Base-by-base conservation (phyloP, 805 yeast genomes). In the Metschnikowia arizonensis region DNA sequence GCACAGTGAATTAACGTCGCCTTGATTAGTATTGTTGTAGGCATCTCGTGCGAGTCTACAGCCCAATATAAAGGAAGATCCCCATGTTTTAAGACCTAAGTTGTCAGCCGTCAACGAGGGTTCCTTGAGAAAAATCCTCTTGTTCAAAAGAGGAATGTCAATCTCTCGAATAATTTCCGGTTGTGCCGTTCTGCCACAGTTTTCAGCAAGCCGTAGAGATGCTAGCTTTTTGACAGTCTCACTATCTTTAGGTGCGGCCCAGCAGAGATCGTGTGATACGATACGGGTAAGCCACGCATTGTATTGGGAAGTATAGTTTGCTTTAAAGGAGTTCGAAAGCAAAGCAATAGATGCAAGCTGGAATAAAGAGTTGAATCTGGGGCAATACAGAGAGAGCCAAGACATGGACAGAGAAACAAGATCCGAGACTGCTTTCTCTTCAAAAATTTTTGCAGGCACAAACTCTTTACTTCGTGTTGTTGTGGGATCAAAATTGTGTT, bases 1-100 rank as follows among this genome's bases (percentile, higher is more conserved):
- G 11, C 19, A 3, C 33, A 30, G 11, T 7, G 12, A 9, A 4
- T 33, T 4, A 21, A 9, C 15, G 15, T 18, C 9, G 25, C 15
- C 10, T 11, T 33, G 14, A 12, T 18, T 11, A 18, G 7, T 44
- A 34, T 23, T 60, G 12, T 11, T 12, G 15, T 11, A 14, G 14
- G 42, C 36, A 21, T 45, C 21, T 10, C 31, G 40, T 9, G 74
- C 61, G 3, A 88, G 60, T 21, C 85, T 63, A 28, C 74, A 67
- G 3, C 93, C 76, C 19, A 93, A 65, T 5, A 88, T 74, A 21
- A 85, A 65, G 0, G 97, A 81, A 0, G 97, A 85, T 0, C 98
- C 99, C 99, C 99, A 91, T 0, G 99, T 91, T 50, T 91, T 88
- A 61, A 88, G 72, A 0, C 99, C 99, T 18, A 93, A 66, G 50